Conservation (phyloP, 306 rosid genomes). For the Vicia sativa region DNA sequence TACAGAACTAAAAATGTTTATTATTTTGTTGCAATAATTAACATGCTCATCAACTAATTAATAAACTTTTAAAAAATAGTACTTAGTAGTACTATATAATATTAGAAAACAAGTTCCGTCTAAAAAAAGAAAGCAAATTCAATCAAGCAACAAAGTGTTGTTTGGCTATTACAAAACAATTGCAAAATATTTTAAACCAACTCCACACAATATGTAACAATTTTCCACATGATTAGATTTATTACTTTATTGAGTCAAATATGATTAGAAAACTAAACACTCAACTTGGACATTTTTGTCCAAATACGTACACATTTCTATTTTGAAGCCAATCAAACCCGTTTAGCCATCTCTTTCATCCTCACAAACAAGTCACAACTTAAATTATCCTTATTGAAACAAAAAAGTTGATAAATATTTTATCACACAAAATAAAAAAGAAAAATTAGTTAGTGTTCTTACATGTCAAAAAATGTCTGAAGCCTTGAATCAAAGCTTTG, state of each 20-base stretch:
- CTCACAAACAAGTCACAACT: not conserved
- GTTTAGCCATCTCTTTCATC: constrained; percentile 22
- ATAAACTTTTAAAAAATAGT: not conserved
- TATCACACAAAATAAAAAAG: not conserved
- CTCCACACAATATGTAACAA: constrained; percentile 14
- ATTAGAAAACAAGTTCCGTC: not conserved
- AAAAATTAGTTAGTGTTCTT: constrained; percentile 18
- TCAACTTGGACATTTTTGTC: constrained; percentile 12
- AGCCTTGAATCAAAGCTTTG: constrained; percentile 85
- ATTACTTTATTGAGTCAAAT: too few relatives aligned
- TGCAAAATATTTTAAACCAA: too few relatives aligned
- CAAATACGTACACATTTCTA: not conserved
- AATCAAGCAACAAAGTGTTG: not conserved
- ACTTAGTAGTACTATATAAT: not conserved
- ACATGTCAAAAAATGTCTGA: constrained; percentile 92
- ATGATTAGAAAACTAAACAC: constrained; percentile 26
- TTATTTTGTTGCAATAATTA: not conserved
- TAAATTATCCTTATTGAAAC: not conserved
- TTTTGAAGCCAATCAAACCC: not conserved
- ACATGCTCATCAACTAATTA: not conserved
- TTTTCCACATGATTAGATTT: not conserved
- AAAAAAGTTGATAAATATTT: too few relatives aligned
- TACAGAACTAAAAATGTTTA: not conserved
- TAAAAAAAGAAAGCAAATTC: not conserved
- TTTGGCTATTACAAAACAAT: not conserved